Base-by-base conservation (phyloP, 1,284 basidiomycete species). In the Mycena sp. region DNA sequence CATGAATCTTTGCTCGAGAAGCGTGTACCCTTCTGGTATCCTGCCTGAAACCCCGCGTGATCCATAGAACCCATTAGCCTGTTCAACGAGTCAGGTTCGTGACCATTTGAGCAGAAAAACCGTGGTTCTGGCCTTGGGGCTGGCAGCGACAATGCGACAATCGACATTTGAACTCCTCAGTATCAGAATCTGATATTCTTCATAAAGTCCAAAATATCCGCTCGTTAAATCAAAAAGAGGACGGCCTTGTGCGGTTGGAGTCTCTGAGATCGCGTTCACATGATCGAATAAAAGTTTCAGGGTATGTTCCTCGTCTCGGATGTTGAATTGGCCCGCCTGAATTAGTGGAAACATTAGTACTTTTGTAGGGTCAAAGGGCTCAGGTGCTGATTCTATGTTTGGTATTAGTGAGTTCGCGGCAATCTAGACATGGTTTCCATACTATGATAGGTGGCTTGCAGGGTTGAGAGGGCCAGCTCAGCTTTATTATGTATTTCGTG, bases 21-120 rank as follows among this genome's bases (percentile, higher is more conserved):
- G 78, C 0, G 96, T 98, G 74, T 99, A 99, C 0, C 91, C 97
- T 72, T 97, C 95, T 5, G 98, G 98, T 67, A 99, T 96, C 62
- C 95, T 87, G 17, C 94, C 90, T 9, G 95, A 98, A 17, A 98
- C 80, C 1, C 97, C 98, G 58, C 83, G 86, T 3, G 95, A 98
- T 4, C 90, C 91, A 73, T 89, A 96, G 77, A 99, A 99, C 0
- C 97, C 97, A 72, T 99, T 99, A 17, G 96, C 93, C 93, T 30
- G 12, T 9, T 56, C 12, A 43, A 62, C 23, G 40, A 54, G 23
- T 19, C 43, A 49, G 46, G 46, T 16, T 25, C 6, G 32, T 58
- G 37, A 58, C 12, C 16, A 29, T 37, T 16, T 10, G 35, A 41
- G 50, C 11, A 45, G 10, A 41, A 58, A 41, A 23, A 28, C n/a